Percentiles rank a stretch among this genome's conserved stretches.
These are phyloP conservation scores for Pseudohyphozyma bogoriensis DNA, from an alignment of 768 basidiomycete species.

Conservation along the genomic window DNA sequence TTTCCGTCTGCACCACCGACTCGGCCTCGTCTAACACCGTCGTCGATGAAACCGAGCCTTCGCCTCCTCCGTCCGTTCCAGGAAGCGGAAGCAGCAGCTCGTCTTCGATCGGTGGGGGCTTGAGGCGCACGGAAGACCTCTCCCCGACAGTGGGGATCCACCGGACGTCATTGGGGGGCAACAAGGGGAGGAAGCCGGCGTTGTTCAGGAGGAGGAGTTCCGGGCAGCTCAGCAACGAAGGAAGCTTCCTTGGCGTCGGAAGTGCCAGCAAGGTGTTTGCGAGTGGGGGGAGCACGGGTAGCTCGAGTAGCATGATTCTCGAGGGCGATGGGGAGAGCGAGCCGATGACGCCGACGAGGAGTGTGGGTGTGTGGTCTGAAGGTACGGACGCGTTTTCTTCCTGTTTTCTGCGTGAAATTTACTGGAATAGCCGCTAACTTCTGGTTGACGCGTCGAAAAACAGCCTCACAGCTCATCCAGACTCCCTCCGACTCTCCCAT, in stretches of 20 bases:
- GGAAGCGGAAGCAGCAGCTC: no score
- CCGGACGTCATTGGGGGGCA: background rate
- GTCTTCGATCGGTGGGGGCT: no score
- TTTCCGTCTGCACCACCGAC: background rate
- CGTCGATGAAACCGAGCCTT: slow-evolving; percentile 3
- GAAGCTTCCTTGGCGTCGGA: background rate
- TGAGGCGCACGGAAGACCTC: slow-evolving; percentile 5
- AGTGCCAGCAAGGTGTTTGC: background rate
- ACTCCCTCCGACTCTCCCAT: slow-evolving; percentile 22
- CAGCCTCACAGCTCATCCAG: slow-evolving; percentile 19
- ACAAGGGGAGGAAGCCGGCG: slow-evolving; percentile 11
- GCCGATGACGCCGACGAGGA: slow-evolving; percentile 35
- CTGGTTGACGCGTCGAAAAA: background rate
- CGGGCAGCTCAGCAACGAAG: slow-evolving; percentile 20
- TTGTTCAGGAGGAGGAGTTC: slow-evolving; percentile 21
- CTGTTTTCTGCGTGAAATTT: no score
- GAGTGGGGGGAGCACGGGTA: slow-evolving; percentile 13
- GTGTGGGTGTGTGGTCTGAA: slow-evolving; percentile 9
- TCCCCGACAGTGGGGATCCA: slow-evolving; percentile 9
- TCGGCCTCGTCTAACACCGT: background rate
- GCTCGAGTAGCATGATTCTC: background rate
- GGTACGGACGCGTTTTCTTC: no score
- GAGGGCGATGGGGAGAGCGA: slow-evolving; percentile 31
- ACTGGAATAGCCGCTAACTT: background rate
- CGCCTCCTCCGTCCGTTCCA: no score